phyloP scores from a whole-genome alignment of 2,329 filamentous ascomycete species.

The Ambrosiella beaveri region DNA sequence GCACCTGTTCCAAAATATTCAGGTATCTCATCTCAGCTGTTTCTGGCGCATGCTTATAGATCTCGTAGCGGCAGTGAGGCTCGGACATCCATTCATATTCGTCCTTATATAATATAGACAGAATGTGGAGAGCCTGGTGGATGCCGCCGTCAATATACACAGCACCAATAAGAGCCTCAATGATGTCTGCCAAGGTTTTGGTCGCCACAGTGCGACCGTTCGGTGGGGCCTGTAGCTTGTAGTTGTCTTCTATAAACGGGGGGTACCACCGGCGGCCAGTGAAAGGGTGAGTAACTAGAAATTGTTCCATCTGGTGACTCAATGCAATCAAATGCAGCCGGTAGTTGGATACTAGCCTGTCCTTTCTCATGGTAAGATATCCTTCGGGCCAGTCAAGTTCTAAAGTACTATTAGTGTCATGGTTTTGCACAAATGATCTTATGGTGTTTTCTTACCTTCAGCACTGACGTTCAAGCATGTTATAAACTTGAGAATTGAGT shows the following conservation, averaged over 20 bases:
- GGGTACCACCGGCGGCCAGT: constrained; percentile 58
- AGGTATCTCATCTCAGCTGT: background rate
- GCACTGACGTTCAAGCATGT: constrained; percentile 47
- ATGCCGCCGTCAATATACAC: constrained; percentile 54
- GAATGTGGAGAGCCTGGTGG: constrained; percentile 43
- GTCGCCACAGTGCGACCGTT: constrained; percentile 37
- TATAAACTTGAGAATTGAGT: constrained; percentile 63
- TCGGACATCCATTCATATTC: constrained; percentile 38
- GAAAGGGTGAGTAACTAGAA: constrained; percentile 52
- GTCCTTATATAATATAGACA: constrained; percentile 38
- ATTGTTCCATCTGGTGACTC: constrained; percentile 48
- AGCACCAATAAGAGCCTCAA: constrained; percentile 70
- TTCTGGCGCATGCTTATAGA: constrained; percentile 25
- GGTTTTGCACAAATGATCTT: background rate
- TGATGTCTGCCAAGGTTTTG: constrained; percentile 72
- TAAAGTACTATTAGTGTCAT: constrained; percentile 17
- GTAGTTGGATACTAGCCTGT: constrained; percentile 55
- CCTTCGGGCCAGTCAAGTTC: constrained; percentile 60
- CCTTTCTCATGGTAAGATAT: constrained; percentile 51
- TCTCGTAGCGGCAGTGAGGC: constrained; percentile 21
- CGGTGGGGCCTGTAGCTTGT: constrained; percentile 14
- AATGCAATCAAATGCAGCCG: constrained; percentile 50
- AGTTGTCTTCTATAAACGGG: constrained; percentile 31
- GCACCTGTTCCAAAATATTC: constrained; percentile 32
- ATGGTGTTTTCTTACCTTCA: constrained; percentile 24